Evolutionary conservation across 257 asterid genomes (phyloP).

Genomic region (Gentiana dahurica): DNA sequence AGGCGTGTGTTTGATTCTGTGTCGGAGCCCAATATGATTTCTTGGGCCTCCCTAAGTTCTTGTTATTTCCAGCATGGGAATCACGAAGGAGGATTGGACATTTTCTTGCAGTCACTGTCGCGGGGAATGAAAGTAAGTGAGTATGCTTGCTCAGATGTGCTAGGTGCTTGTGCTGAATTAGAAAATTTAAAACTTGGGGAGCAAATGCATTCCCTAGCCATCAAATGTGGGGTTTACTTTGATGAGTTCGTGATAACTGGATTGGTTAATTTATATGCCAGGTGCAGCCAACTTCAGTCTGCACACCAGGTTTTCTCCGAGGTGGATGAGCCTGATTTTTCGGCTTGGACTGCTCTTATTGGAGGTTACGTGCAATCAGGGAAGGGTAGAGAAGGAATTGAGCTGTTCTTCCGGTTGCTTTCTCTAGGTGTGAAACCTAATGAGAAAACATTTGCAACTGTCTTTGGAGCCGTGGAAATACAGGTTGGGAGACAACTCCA

Average conservation of each 20-base stretch:
- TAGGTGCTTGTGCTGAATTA: conserved; percentile 55
- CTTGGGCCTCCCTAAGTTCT: conserved; percentile 61
- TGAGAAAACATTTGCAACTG: conserved; percentile 53
- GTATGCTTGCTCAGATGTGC: conserved; percentile 40
- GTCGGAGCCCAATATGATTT: conserved; percentile 37
- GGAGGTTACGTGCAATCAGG: conserved; percentile 58
- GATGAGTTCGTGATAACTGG: conserved; percentile 55
- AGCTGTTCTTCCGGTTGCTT: conserved; percentile 36
- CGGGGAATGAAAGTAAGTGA: conserved; percentile 51
- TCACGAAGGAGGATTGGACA: conserved; percentile 40
- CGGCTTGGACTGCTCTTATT: conserved; percentile 76
- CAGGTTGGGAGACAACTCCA: conserved; percentile 52
- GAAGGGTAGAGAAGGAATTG: conserved; percentile 37
- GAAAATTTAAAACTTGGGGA: conserved; percentile 40
- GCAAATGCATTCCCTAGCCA: conserved; percentile 49
- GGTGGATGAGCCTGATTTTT: conserved; percentile 36
- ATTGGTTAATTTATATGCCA: conserved; percentile 59
- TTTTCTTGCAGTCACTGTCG: conserved; percentile 41
- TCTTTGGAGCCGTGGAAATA: conserved; percentile 51
- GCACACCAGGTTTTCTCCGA: conserved; percentile 46
- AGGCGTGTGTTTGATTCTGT: conserved; percentile 43
- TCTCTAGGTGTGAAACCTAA: conserved; percentile 42
- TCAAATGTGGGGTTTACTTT: conserved; percentile 37
- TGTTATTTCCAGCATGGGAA: conserved; percentile 46
- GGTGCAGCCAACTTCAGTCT: conserved; percentile 46